Percentiles rank a stretch among this genome's conserved stretches.
These are phyloP conservation scores for Leishmania turanica DNA, from an alignment of 208 protist genomes.

Conservation along the genomic window DNA sequence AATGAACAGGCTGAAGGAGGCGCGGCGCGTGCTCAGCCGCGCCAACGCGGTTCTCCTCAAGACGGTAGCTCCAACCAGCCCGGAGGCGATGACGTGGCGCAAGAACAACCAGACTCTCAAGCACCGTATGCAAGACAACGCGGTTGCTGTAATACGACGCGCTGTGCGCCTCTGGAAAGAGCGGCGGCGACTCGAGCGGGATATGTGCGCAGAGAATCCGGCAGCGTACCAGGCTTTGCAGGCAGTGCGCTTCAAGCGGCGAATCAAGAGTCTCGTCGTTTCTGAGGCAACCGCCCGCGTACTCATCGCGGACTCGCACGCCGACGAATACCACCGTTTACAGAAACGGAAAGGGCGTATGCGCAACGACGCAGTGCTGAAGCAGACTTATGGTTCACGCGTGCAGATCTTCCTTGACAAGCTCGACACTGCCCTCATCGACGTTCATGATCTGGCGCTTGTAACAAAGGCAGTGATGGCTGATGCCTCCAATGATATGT, in stretches of 20 bases:
- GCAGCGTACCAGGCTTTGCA: conserved; percentile 35
- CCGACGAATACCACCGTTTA: conserved; percentile 47
- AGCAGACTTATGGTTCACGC: conserved; percentile 48
- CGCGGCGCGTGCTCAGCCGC: conserved; percentile 39
- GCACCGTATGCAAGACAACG: conserved; percentile 38
- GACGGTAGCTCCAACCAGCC: conserved; percentile 26
- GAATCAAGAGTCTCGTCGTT: conserved; percentile 45
- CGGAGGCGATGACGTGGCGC: conserved; percentile 52
- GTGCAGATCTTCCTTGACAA: conserved; percentile 53
- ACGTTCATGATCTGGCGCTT: conserved; percentile 35
- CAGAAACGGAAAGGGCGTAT: conserved; percentile 40
- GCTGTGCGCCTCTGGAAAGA: conserved; percentile 60
- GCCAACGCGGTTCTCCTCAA: conserved; percentile 43
- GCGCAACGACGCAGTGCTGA: conserved; percentile 53
- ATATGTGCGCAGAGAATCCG: conserved; percentile 33
- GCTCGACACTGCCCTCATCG: conserved; percentile 25
- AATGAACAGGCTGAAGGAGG: conserved; percentile 41
- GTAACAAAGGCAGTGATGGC: conserved; percentile 28
- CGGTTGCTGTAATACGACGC: conserved; percentile 44
- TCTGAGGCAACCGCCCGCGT: conserved; percentile 51
- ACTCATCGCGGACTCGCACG: conserved; percentile 48
- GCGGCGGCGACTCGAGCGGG: conserved; percentile 32
- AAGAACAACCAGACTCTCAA: conserved; percentile 53
- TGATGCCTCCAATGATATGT: conserved; percentile 21
- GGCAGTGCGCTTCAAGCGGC: conserved; percentile 35